phyloP scores from a whole-genome alignment of 2,329 filamentous ascomycete species.

The Dendryphion nanum region DNA sequence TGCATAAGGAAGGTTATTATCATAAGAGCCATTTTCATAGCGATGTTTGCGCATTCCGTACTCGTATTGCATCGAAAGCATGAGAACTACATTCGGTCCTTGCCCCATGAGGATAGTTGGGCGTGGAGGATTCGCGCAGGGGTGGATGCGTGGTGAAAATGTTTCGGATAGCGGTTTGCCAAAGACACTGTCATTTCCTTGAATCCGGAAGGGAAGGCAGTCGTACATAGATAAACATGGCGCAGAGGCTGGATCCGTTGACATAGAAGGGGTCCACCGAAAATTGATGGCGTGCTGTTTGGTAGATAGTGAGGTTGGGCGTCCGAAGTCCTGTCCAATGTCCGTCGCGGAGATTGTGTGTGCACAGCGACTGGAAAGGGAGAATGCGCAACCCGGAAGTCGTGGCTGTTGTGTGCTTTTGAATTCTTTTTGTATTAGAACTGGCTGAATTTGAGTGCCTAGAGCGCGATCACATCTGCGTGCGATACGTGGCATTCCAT shows the following conservation, averaged over 20 bases:
- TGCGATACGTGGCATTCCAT: too few relatives aligned
- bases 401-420: too few relatives aligned
- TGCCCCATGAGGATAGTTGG: too few relatives aligned
- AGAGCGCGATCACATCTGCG: too few relatives aligned
- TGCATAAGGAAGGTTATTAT: too few relatives aligned
- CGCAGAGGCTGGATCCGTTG: neutral
- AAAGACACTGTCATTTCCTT: slow-evolving; percentile 1
- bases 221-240: neutral
- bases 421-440: too few relatives aligned
- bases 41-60: too few relatives aligned
- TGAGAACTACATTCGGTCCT: too few relatives aligned
- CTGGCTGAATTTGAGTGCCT: too few relatives aligned
- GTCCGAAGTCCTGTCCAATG: neutral
- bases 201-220: neutral
- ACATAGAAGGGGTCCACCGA: neutral
- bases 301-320: neutral
- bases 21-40: too few relatives aligned
- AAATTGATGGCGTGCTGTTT: neutral
- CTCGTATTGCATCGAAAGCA: too few relatives aligned
- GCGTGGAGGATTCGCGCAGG: neutral
- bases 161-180: neutral
- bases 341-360: neutral
- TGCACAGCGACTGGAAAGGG: neutral
- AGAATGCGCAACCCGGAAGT: neutral
- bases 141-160: neutral